A percentile compares a stretch with the other conserved stretches of the same genome.
phyloP scores from a whole-genome alignment of 2,329 filamentous ascomycete species.

The Sordariomycetes sp. region DNA sequence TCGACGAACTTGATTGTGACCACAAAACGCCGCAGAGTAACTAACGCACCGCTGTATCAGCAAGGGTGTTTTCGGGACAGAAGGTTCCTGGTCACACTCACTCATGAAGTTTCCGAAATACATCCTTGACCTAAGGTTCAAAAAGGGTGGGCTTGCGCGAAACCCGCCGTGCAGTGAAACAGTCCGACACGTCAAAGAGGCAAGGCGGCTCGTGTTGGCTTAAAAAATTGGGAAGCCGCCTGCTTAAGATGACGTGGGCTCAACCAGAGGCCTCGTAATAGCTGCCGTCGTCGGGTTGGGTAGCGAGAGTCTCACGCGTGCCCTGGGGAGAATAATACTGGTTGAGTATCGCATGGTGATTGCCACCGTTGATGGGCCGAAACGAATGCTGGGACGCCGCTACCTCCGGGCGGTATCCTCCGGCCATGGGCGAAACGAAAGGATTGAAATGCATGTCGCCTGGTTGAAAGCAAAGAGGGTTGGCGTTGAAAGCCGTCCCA shows the following conservation, averaged over 20 bases:
- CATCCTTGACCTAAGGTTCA: too few species aligned
- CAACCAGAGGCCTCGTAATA: background rate
- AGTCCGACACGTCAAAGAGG: background rate
- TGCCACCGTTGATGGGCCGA: conserved; percentile 1
- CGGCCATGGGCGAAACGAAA: conserved; percentile 12
- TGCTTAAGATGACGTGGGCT: background rate
- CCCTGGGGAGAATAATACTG: background rate
- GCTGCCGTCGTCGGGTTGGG: background rate
- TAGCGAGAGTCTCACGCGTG: background rate
- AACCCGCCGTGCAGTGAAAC: background rate
- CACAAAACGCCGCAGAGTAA: background rate
- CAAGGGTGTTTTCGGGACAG: too few species aligned
- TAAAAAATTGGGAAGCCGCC: background rate
- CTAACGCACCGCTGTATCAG: background rate
- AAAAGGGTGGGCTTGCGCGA: too few species aligned
- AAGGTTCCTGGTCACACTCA: too few species aligned
- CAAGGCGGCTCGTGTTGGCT: background rate
- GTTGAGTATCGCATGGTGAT: conserved; percentile 1
- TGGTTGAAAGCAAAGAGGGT: conserved; percentile 19
- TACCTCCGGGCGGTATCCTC: conserved; percentile 8
- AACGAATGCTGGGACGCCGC: background rate
- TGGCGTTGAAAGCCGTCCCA: conserved; percentile 9
- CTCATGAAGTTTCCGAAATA: too few species aligned
- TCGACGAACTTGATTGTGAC: too few species aligned
- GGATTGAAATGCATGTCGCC: conserved; percentile 12